Percentiles rank a stretch among this genome's conserved stretches.
phyloP scores from a whole-genome alignment of 495 filamentous ascomycete species.

The Podospora appendiculata region DNA sequence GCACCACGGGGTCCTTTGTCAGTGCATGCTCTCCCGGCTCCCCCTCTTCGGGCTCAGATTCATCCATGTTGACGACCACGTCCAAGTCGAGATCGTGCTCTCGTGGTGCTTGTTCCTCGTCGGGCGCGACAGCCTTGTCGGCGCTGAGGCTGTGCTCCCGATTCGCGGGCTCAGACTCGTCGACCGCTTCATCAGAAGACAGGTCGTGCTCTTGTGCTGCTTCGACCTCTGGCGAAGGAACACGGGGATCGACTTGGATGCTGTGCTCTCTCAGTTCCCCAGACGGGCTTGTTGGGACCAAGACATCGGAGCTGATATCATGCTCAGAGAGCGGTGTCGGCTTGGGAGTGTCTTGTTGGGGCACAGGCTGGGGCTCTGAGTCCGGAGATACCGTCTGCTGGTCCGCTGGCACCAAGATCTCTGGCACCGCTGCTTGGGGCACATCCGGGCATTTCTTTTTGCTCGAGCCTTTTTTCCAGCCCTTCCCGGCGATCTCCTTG shows the following conservation, averaged over 20 bases:
- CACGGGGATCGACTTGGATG: neutral
- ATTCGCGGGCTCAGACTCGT: neutral
- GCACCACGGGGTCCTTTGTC: neutral
- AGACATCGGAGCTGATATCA: constrained; percentile 4
- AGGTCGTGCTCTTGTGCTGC: neutral
- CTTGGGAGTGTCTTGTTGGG: neutral
- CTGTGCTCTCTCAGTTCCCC: constrained; percentile 1
- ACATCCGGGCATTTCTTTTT: too few species aligned
- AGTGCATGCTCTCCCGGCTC: neutral
- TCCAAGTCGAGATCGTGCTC: constrained; percentile 4
- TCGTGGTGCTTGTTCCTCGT: neutral
- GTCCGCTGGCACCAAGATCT: too few species aligned
- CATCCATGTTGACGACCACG: neutral
- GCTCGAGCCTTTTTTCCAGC: too few species aligned
- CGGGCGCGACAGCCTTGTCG: neutral
- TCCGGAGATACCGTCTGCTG: too few species aligned
- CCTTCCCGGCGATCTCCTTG: neutral
- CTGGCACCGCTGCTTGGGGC: too few species aligned
- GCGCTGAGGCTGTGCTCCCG: constrained; percentile 4
- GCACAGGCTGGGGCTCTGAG: too few species aligned
- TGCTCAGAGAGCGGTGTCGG: neutral
- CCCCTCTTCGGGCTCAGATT: neutral
- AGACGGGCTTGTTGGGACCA: neutral
- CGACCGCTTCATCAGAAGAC: neutral
- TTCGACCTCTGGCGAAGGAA: neutral